Percentiles rank a stretch among this genome's conserved stretches.
Evolutionary conservation across 179 eudicot species (phyloP).

Genomic region (Drosera spatulata): DNA sequence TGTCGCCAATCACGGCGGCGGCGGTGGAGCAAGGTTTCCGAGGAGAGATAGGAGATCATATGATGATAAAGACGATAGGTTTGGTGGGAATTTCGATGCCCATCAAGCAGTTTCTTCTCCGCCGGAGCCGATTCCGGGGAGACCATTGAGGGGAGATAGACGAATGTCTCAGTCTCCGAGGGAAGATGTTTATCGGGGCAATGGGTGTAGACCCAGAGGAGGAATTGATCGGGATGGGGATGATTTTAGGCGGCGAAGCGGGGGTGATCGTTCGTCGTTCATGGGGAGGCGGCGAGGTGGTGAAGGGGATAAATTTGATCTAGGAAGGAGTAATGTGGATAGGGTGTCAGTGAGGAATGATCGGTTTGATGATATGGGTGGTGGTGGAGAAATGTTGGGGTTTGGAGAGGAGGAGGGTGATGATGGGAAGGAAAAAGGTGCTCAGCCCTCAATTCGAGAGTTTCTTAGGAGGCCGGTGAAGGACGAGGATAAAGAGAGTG

Average conservation of each 20-base stretch:
- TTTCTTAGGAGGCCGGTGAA: constrained; percentile 17
- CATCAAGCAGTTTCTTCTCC: constrained; percentile 10
- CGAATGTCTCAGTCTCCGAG: constrained; percentile 13
- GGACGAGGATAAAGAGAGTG: constrained; percentile 8
- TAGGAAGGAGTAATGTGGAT: constrained; percentile 8
- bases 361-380: constrained; percentile 12
- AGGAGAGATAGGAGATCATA: constrained; percentile 7
- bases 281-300: constrained; percentile 10
- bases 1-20: constrained; percentile 1
- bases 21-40: constrained; percentile 12
- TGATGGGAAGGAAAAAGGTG: constrained; percentile 10
- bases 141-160: constrained; percentile 18
- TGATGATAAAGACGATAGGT: constrained; percentile 11
- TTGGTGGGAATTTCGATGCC: constrained; percentile 17
- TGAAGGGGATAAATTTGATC: constrained; percentile 9
- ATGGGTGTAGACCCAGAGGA: no score
- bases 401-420: constrained; percentile 6
- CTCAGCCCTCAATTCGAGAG: constrained; percentile 22
- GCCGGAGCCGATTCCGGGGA: constrained; percentile 9
- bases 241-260: constrained; percentile 10
- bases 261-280: constrained; percentile 12
- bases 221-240: not conserved
- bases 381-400: constrained; percentile 7
- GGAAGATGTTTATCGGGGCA: constrained; percentile 1
- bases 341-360: not conserved